Base-by-base conservation (phyloP, 2,329 filamentous ascomycete species). In the Rutstroemia sp. region DNA sequence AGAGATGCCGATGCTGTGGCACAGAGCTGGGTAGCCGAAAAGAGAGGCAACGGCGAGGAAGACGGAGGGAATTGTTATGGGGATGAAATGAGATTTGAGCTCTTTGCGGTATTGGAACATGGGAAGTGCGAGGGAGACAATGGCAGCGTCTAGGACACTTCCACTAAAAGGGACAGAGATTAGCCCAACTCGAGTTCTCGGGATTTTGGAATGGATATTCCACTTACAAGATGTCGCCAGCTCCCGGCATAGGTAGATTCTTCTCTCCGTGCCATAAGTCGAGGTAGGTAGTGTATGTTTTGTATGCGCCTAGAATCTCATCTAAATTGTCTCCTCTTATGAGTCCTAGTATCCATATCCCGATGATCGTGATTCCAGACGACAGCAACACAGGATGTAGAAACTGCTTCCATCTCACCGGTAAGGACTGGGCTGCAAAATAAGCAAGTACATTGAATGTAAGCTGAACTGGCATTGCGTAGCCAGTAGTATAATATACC, bases 81-180 rank as follows among this genome's bases (percentile, higher is more conserved):
- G 73, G 42, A 75, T 62, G 62, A 82, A 80, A 67, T 82, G 78
- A 16, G 71, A 49, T 54, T 49, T 71, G 14, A 84, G 73, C 69
- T 84, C 80, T 40, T 75, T 72, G 3, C 80, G 76, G 68, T 83
- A 83, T 56, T 78, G 76, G 65, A 78, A 83, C 79, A 84, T 84
- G 0, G 81, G 80, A 17, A 84, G 68, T 2, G 81, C 80, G 2
- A 84, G 74, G 1, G 79, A 74, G 0, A 84, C 78, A 60, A 84
- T 84, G 59, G 74, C 75, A 6, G 79, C 80, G 63, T 84, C 81
- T 2, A 84, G 73, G 5, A 78, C 67, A 44, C 75, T 78, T 59
- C 73, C 70, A 58, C 53, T 56, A 4, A 14, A 23, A 12, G 17
- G 16, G 8, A 27, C 4, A 25, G 7, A 16, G 6, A 2, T 56